These are phyloP conservation scores for Beauveria sp. DNA, from an alignment of 2,329 filamentous ascomycete genomes.

Conservation along the genomic window DNA sequence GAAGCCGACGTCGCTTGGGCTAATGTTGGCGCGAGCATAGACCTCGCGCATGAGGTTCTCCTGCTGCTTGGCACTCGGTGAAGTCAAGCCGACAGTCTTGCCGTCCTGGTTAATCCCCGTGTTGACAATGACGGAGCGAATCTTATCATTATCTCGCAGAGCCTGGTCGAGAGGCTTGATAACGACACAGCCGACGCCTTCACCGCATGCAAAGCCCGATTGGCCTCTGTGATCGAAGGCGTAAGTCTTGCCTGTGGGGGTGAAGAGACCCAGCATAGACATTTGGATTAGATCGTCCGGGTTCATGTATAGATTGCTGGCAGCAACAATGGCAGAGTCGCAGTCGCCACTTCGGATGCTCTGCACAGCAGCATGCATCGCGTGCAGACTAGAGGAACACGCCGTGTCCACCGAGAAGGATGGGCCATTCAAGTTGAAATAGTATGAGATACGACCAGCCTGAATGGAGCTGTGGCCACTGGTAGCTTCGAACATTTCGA, in stretches of 20 bases:
- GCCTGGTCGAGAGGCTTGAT: constrained; percentile 51
- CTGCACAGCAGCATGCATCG: constrained; percentile 43
- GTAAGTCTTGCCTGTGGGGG: constrained; percentile 42
- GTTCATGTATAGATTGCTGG: constrained; percentile 39
- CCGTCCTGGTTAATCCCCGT: constrained; percentile 51
- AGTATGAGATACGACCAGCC: constrained; percentile 47
- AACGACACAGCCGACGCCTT: constrained; percentile 48
- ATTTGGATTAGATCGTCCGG: constrained; percentile 30
- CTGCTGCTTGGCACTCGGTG: constrained; percentile 45
- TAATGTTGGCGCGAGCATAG: constrained; percentile 25
- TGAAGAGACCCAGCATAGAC: constrained; percentile 31
- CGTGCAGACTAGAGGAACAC: constrained; percentile 43
- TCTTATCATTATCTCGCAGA: constrained; percentile 45
- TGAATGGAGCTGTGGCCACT: constrained; percentile 44
- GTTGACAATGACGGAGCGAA: constrained; percentile 42
- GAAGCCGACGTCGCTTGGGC: constrained; percentile 23
- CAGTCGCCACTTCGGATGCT: constrained; percentile 40
- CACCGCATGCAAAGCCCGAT: constrained; percentile 52
- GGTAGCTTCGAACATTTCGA: constrained; percentile 45
- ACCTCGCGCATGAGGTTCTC: constrained; percentile 29
- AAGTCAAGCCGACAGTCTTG: constrained; percentile 39
- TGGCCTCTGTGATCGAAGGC: constrained; percentile 27
- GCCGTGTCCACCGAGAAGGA: constrained; percentile 46
- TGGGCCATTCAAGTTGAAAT: constrained; percentile 46
- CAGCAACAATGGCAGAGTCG: constrained; percentile 38